Base-by-base conservation (phyloP, 306 rosid species). In the Vicia sativa region DNA sequence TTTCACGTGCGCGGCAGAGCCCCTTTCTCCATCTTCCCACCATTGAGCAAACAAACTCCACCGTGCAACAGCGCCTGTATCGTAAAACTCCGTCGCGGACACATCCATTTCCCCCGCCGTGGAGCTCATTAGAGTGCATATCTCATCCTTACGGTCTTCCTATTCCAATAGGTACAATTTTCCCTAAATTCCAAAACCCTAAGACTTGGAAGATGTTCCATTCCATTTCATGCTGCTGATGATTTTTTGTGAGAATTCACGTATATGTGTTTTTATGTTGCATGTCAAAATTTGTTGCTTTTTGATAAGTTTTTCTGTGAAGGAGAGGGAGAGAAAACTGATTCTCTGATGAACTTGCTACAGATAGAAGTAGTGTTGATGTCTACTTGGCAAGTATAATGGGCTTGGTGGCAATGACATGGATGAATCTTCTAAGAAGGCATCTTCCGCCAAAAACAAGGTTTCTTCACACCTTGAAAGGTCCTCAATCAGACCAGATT, bases 381-480 rank as follows among this genome's bases (percentile, higher is more conserved):
- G 66, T 62, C 45, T 38, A 50, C 31, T 29, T 71, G 72, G 67
- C 65, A 44, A 62, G 42, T 49, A 81, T 68, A 65, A 77, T 78
- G 62, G 19, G 62, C 11, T 55, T 55, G 11, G 16, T 55, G 77
- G 75, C 77, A 74, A 29, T 65, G 43, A 18, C 66, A 48, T 79
- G 86, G 91, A 52, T 44, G 53, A 76, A 68, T 65, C 65, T 38
- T 68, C 34, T 81, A 60, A 67, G 81, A 69, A 81, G 56, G 63
- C 70, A 59, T 53, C 59, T 76, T 65, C 80, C 67, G 18, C 56
- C 45, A 25, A 74, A 75, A 38, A 19, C 18, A 58, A 77, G 87
- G 85, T 34, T 75, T 48, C 68, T 79, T 48, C 76, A 76, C 65
- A 76, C 78, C 46, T 72, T 66, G 58, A 43, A 37, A 66, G 57